Evolutionary conservation across 1,139 yeast genomes (phyloP).

Genomic region (Suhomyces choctaworum): DNA sequence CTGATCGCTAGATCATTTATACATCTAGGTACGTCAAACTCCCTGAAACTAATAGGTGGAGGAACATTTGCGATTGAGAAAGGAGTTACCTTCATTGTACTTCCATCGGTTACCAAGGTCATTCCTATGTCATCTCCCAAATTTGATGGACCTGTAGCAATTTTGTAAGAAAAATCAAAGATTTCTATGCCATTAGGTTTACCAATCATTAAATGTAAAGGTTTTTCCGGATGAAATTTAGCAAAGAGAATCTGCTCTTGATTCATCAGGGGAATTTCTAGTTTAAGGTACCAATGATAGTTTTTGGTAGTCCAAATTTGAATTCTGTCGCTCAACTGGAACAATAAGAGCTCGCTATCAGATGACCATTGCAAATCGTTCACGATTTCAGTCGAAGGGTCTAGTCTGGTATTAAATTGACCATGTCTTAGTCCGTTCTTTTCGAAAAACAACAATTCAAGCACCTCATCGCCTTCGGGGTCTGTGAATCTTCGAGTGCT

Average conservation of each 20-base stretch:
- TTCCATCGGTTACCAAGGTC: slow-evolving; percentile 79
- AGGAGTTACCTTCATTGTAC: slow-evolving; percentile 74
- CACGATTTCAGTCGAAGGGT: slow-evolving; percentile 48
- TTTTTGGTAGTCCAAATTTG: slow-evolving; percentile 92
- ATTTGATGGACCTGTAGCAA: slow-evolving; percentile 66
- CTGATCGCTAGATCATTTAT: slow-evolving; percentile 68
- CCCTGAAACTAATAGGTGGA: slow-evolving; percentile 85
- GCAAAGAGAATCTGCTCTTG: slow-evolving; percentile 47
- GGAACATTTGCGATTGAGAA: slow-evolving; percentile 86
- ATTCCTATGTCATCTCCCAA: slow-evolving; percentile 76
- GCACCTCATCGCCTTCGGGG: slow-evolving; percentile 48
- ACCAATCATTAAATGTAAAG: slow-evolving; percentile 70
- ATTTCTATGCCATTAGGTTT: slow-evolving; percentile 54
- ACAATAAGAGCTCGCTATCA: slow-evolving; percentile 75
- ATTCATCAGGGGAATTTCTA: slow-evolving; percentile 52
- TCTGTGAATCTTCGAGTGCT: slow-evolving; percentile 65
- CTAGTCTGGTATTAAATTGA: slow-evolving; percentile 69
- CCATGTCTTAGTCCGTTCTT: slow-evolving; percentile 92
- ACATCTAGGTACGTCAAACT: slow-evolving; percentile 47
- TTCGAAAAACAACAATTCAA: slow-evolving; percentile 79
- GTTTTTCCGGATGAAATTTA: slow-evolving; percentile 89
- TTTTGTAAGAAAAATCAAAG: slow-evolving; percentile 66
- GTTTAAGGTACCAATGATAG: slow-evolving; percentile 94
- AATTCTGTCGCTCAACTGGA: slow-evolving; percentile 59
- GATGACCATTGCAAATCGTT: slow-evolving; percentile 75